Evolutionary conservation across 352 stramenopile species (phyloP).

Genomic region (Pythium rishiriense): DNA sequence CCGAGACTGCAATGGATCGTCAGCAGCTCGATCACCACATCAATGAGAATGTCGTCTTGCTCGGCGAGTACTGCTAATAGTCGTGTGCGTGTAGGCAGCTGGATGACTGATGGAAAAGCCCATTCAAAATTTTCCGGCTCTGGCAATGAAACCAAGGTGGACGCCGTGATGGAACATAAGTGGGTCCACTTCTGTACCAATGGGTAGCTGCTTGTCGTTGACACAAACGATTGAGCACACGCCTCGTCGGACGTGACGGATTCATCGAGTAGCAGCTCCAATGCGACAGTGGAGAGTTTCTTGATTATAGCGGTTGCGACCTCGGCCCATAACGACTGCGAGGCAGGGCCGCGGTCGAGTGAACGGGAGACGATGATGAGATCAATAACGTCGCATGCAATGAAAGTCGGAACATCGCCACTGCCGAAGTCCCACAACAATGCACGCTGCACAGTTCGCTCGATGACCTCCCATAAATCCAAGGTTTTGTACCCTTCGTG

Average conservation of each 20-base stretch:
- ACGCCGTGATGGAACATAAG: slow-evolving; percentile 28
- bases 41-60: slow-evolving; percentile 71
- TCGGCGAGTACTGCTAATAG: slow-evolving; percentile 58
- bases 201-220: slow-evolving; percentile 35
- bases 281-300: neutral
- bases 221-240: slow-evolving; percentile 43
- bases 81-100: slow-evolving; percentile 32
- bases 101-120: neutral
- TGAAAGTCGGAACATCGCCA: slow-evolving; percentile 38
- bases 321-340: neutral
- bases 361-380: slow-evolving; percentile 37
- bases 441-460: neutral
- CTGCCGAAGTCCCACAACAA: slow-evolving; percentile 9
- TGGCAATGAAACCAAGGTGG: neutral
- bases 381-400: slow-evolving; percentile 42
- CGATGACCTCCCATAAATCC: neutral
- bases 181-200: slow-evolving; percentile 67
- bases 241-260: neutral
- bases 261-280: neutral
- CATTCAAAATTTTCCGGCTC: neutral
- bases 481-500: slow-evolving; percentile 1
- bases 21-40: slow-evolving; percentile 51
- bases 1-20: slow-evolving; percentile 19
- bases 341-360: slow-evolving; percentile 4
- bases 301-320: neutral